These are phyloP conservation scores for Trichoderma sp. DNA, from an alignment of 2,329 filamentous ascomycete species.

Conservation along the genomic window DNA sequence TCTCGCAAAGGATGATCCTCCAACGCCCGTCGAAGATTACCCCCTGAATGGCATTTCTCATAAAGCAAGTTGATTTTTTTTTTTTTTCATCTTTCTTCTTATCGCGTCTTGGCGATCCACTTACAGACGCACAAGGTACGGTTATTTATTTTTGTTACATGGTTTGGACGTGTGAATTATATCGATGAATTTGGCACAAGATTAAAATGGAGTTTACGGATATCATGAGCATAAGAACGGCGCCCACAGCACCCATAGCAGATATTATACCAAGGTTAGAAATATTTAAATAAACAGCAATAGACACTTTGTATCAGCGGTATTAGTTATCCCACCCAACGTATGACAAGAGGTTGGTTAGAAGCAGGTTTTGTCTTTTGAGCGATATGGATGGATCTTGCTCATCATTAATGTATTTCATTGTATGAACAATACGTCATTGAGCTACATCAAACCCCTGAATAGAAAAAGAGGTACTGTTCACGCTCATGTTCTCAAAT, in stretches of 20 bases:
- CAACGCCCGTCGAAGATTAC: conserved; percentile 27
- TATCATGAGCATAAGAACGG: conserved; percentile 16
- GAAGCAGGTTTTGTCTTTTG: neutral
- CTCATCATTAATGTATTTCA: neutral
- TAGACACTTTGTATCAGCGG: neutral
- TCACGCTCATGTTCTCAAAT: neutral
- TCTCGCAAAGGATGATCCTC: conserved; percentile 35
- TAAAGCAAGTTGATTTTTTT: conserved; percentile 4
- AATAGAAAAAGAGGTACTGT: neutral
- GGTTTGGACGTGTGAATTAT: neutral
- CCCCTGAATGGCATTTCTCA: conserved; percentile 20
- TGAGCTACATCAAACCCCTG: neutral
- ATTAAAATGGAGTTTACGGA: conserved; percentile 18
- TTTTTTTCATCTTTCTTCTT: neutral
- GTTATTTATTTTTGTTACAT: neutral
- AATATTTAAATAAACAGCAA: neutral
- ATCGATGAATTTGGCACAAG: neutral
- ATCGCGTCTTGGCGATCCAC: neutral
- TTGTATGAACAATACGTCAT: neutral
- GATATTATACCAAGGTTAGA: conserved; percentile 18
- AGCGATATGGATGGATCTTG: neutral
- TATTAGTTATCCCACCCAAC: neutral
- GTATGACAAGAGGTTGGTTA: neutral
- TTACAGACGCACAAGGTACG: neutral
- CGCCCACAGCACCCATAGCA: conserved; percentile 10